Base-by-base conservation (phyloP, 352 stramenopile genomes). In the Phytophthora rubi region DNA sequence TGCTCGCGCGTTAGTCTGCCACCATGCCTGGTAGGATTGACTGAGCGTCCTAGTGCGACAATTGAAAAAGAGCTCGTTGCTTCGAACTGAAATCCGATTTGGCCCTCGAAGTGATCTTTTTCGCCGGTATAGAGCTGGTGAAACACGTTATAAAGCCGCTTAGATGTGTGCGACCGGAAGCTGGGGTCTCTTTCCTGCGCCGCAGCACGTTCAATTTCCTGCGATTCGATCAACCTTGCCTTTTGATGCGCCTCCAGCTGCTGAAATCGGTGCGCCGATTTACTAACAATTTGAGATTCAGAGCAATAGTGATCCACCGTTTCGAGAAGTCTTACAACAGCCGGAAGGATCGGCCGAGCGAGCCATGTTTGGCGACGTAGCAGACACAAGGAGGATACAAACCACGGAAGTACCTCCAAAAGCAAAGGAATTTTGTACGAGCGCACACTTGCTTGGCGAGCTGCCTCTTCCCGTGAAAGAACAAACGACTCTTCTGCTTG, bases 21-120 rank as follows among this genome's bases (percentile, higher is more conserved):
- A 51, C 71, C 72, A 51, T 95, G 90, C 44, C 85, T 82, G 6
- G 53, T 65, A 5, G 83, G 77, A 60, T 96, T 94, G 42, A 95
- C 88, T 6, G 88, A 94, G 2, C 89, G 82, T 0, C 89, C 89
- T 13, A 96, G 68, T 6, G 88, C 89, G n/a, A 95, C 80, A 53
- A 96, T 87, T 28, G 70, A 79, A 68, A 96, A 96, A 0, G 82
- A 90, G 49, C 88, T 93, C 3, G 76, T 91, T 6, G 89, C 88
- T 73, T 96, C 89, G 71, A 96, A 96, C 57, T 96, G 89, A 53
- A 96, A 96, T 5, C 89, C 89, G 62, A 96, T 96, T 62, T 96
- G 89, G 0, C 89, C 89, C 68, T 96, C 89, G 59, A 96, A 96
- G 74, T 96, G 89, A 37, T 96, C 89, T 61, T 96, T 96, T 67